Percentiles rank a stretch among this genome's conserved stretches.
phyloP scores from a whole-genome alignment of 257 asterid genomes.

The Solanum infundibuliforme region DNA sequence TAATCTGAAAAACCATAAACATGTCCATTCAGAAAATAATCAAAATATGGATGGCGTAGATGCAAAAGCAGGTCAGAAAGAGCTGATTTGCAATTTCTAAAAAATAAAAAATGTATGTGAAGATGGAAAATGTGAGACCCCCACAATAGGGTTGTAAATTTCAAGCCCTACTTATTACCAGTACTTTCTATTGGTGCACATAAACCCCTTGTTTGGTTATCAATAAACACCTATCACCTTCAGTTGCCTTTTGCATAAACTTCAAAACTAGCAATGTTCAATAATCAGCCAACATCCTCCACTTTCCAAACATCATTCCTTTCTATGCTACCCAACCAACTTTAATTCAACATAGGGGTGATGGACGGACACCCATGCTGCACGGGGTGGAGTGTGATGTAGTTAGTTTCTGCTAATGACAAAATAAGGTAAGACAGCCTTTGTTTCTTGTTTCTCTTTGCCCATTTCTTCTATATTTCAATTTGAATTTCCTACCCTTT shows the following conservation, averaged over 20 bases:
- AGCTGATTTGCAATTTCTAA: not conserved
- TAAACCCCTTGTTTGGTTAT: not conserved
- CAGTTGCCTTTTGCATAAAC: not conserved
- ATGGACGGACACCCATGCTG: not conserved
- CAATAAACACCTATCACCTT: not conserved
- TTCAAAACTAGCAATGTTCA: not conserved
- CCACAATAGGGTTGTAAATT: not conserved
- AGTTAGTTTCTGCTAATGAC: not conserved
- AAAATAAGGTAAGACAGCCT: not conserved
- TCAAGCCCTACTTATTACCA: not conserved
- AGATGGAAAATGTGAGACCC: not conserved
- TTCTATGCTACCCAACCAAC: not conserved
- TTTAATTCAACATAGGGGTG: not conserved
- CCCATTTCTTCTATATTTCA: not conserved
- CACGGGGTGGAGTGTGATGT: not conserved
- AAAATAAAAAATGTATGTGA: not conserved
- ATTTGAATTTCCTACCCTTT: not conserved
- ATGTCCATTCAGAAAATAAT: not conserved
- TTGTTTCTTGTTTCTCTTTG: not conserved
- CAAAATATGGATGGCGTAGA: not conserved
- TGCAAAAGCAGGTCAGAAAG: not conserved
- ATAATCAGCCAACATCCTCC: not conserved
- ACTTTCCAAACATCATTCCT: not conserved
- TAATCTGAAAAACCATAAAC: not conserved
- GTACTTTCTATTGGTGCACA: not conserved